Percentiles rank a stretch among this genome's conserved stretches.
Conservation (phyloP, 1,284 basidiomycete species). For the Trametes versicolor region DNA sequence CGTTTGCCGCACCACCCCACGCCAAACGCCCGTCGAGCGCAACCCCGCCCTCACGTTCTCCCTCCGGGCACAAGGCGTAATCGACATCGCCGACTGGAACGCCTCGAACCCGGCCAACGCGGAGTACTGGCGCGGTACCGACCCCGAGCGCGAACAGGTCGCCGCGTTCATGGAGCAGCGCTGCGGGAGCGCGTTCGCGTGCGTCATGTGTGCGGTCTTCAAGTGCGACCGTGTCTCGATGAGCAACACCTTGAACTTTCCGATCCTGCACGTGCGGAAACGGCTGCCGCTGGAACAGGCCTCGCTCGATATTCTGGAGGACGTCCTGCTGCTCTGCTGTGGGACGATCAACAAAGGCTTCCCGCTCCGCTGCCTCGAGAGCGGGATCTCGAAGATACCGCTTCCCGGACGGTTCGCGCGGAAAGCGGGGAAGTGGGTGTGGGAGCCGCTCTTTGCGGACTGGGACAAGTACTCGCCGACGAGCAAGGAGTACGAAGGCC, state of each 20-base stretch:
- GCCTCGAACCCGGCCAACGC: conserved; percentile 1
- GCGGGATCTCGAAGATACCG: conserved; percentile 5
- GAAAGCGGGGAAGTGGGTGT: conserved; percentile 9
- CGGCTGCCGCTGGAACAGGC: conserved; percentile 5
- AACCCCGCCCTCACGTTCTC: conserved; percentile 5
- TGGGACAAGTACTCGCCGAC: conserved; percentile 17
- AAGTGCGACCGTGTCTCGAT: conserved; percentile 5
- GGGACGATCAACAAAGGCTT: conserved; percentile 4
- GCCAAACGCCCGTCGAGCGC: not conserved
- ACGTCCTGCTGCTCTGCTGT: not conserved
- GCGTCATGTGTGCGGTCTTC: not conserved
- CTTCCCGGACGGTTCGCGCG: conserved; percentile 8
- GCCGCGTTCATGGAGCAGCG: not conserved
- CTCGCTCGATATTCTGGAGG: conserved; percentile 1
- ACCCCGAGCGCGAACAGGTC: conserved; percentile 8
- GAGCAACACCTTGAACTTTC: conserved; percentile 8
- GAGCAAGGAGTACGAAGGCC: conserved; percentile 1
- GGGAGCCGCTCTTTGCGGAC: conserved; percentile 10
- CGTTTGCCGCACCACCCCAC: not conserved
- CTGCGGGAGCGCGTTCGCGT: conserved; percentile 5
- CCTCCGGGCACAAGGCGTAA: not conserved
- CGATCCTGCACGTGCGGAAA: conserved; percentile 4
- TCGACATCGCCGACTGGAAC: conserved; percentile 3
- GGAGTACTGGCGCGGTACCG: not conserved
- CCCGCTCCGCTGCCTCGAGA: conserved; percentile 11